These are phyloP conservation scores for Gamarada debralockiae DNA, from an alignment of 495 filamentous ascomycete species.

Conservation along the genomic window DNA sequence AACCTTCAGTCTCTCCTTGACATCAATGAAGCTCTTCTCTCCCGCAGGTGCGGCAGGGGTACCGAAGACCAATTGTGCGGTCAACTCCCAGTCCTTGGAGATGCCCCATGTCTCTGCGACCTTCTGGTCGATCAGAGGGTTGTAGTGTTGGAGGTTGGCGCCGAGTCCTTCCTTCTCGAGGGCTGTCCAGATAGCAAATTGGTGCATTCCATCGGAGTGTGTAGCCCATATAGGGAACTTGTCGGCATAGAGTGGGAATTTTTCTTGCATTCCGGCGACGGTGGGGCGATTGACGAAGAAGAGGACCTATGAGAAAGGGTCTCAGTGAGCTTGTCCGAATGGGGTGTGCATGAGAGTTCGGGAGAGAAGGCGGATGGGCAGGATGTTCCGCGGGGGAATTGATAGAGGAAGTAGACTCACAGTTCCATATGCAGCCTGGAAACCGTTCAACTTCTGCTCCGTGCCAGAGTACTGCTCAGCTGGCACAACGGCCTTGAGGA, in stretches of 20 bases:
- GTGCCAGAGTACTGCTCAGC: slow-evolving; percentile 48
- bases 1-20: slow-evolving; percentile 34
- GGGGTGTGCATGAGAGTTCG: not conserved
- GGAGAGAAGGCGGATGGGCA: too few relatives aligned
- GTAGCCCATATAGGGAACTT: slow-evolving; percentile 58
- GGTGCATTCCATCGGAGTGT: slow-evolving; percentile 64
- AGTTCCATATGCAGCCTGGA: slow-evolving; percentile 54
- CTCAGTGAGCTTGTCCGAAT: not conserved
- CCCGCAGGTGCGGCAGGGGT: slow-evolving; percentile 43
- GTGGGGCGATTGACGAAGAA: slow-evolving; percentile 59
- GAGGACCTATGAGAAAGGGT: slow-evolving; percentile 39
- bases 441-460: slow-evolving; percentile 42
- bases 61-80: slow-evolving; percentile 60
- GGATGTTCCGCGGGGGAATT: too few relatives aligned
- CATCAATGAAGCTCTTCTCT: slow-evolving; percentile 46
- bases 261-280: slow-evolving; percentile 46
- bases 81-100: slow-evolving; percentile 55
- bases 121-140: slow-evolving; percentile 58
- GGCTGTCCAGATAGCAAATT: slow-evolving; percentile 61
- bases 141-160: slow-evolving; percentile 74
- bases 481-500: slow-evolving; percentile 55
- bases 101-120: slow-evolving; percentile 54
- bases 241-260: slow-evolving; percentile 54
- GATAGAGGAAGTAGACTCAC: slow-evolving; percentile 31
- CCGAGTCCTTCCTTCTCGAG: slow-evolving; percentile 69